Base-by-base conservation (phyloP, 371 early-diverging fungal genomes). In the Coemansia sp. region DNA sequence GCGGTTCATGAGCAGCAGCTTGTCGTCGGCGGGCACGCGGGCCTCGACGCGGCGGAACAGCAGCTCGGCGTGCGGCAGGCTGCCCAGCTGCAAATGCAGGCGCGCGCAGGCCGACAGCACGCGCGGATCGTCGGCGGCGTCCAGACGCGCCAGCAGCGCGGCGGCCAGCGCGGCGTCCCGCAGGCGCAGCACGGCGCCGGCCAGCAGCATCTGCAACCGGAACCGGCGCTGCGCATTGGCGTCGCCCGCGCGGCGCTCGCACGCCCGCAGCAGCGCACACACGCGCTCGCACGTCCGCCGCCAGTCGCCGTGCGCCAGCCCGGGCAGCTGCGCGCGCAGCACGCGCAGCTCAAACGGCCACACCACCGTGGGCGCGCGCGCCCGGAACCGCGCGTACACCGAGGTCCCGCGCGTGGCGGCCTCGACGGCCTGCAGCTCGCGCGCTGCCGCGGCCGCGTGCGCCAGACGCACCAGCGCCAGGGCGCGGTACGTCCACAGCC, bases 331-430 rank as follows among this genome's bases (percentile, higher is more conserved):
- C 12, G 77, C 77, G 1, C 72, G 34, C 38, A 76, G 29, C n/a
- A 72, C 37, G 0, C 72, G 61, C 46, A 76, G 60, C 49, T 67
- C 77, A 18, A 76, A 67, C 56, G 77, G 77, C 77, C 75, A 75
- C 10, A n/a, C 55, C 0, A 24, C 36, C 31, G 48, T 48, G 8
- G 38, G 50, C 38, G 48, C 16, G 10, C 46, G 31, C 11, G 11
- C 40, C 11, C 4, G 42, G 55, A 18, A 18, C 4, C 18, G 4
- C 34, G 4, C 12, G 6, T 34, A 55, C 43, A 62, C 24, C 10
- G 5, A 5, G 12, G 60, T 49, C 6, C 29, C 32, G 10, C 18
- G 7, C 8, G 69, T 50, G 6, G 63, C 66, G 0, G 2, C 9
- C 51, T 61, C 70, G 16, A 77, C 36, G 0, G 60, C 29, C 2